Percentiles rank a stretch among this genome's conserved stretches.
phyloP scores from a whole-genome alignment of 2,329 filamentous ascomycete genomes.

The Ophiosphaerella herpotricha region DNA sequence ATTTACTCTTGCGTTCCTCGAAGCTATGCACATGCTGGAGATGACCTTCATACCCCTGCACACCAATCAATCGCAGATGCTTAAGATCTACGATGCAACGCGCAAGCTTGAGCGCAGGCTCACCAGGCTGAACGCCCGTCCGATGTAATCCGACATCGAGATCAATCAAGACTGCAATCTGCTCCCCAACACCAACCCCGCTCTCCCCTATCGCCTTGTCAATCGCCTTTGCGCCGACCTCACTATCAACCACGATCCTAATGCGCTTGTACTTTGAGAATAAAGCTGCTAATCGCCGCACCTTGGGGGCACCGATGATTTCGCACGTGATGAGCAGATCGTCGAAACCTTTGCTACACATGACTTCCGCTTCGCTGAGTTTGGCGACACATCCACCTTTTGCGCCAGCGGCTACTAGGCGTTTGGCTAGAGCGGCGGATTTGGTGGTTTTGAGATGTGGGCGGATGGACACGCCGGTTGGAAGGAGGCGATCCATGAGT shows the following conservation, averaged over 20 bases:
- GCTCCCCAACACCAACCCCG: conserved; percentile 38
- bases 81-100: conserved; percentile 43
- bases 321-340: conserved; percentile 60
- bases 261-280: conserved; percentile 47
- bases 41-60: conserved; percentile 61
- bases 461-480: conserved; percentile 53
- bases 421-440: conserved; percentile 51
- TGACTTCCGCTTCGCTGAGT: conserved; percentile 50
- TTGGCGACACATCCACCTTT: conserved; percentile 60
- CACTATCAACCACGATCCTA: conserved; percentile 56
- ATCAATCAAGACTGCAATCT: conserved; percentile 53
- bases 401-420: conserved; percentile 53
- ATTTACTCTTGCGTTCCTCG: conserved; percentile 50
- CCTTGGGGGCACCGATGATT: conserved; percentile 55
- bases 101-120: conserved; percentile 49
- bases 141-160: conserved; percentile 58
- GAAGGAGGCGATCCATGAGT: conserved; percentile 52
- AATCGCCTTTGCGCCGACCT: conserved; percentile 52
- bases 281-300: conserved; percentile 52
- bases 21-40: conserved; percentile 56
- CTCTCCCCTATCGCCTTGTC: conserved; percentile 47
- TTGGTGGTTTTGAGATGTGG: conserved; percentile 62
- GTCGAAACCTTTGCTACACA: conserved; percentile 51
- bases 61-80: conserved; percentile 53
- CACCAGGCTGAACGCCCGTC: conserved; percentile 53